Evolutionary conservation across 495 filamentous ascomycete genomes (phyloP), one percentile per base, ranked within the genome.

Genomic region (Daldinia grandis): DNA sequence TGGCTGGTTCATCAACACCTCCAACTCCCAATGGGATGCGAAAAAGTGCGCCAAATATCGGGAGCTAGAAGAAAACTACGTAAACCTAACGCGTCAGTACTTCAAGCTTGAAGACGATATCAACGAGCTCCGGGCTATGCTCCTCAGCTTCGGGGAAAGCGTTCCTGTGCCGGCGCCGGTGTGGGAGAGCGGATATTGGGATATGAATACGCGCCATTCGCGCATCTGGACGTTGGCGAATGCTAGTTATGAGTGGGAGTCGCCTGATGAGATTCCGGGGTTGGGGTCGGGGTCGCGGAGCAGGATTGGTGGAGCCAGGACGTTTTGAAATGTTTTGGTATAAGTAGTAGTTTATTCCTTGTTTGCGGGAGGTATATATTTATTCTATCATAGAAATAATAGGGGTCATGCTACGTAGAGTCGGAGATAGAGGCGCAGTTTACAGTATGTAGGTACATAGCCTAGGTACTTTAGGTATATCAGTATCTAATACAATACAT

Each of bases 41-140:
- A 6, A 12, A 4, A 50, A 19, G n/a, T 68, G 70, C 63, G 7
- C 1, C 3, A 19, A 51, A 9, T 70, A 65, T 33, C 21, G 58
- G 0, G 8, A 3, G 2, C 31, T 68, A 0, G 73, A 75, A 24
- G 55, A 70, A 1, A 21, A 28, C 1, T 66, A 62, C 51, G 56
- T 38, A 14, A 21, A 62, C 1, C 10, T 68, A 10, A 44, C 4
- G 5, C 42, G 37, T 17, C 35, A 61, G 35, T 21, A 68, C 5
- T 42, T 33, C 35, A n/a, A 53, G 4, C 28, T 65, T 5, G 28
- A 73, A 25, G 62, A 28, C 27, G 47, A 58, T 15, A 66, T 73
- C 35, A 17, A 37, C 10, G 24, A 62, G 4, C 42, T 58, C 10
- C 15, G 30, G 27, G 50, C 73, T 2, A 54, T 61, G 24, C 47